Conservation (phyloP, 257 asterid genomes). For the Anisodus tanguticus region DNA sequence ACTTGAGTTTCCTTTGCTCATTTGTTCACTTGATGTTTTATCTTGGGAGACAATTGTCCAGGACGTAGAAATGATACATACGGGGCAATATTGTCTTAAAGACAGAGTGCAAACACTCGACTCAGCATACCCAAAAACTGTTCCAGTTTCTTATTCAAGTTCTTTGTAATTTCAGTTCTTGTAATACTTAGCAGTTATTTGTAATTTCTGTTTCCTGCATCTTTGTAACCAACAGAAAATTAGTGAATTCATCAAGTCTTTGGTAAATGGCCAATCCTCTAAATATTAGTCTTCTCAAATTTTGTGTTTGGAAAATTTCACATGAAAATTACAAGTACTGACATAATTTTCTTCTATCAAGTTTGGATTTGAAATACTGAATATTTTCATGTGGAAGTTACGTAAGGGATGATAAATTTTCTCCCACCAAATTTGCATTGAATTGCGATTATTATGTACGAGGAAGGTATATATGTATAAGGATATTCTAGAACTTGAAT, state of each 20-base stretch:
- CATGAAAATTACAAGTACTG: not conserved
- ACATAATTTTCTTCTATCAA: not conserved
- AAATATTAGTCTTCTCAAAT: not conserved
- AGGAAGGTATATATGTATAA: not conserved
- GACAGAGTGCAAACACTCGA: too few relatives aligned
- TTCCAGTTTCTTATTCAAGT: too few relatives aligned
- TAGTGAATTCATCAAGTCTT: not conserved
- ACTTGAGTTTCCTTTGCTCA: too few relatives aligned
- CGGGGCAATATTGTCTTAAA: too few relatives aligned
- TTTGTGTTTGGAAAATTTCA: not conserved
- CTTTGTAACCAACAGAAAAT: too few relatives aligned
- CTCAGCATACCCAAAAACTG: too few relatives aligned
- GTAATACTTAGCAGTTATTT: too few relatives aligned
- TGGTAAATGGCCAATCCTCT: not conserved
- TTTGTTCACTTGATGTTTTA: too few relatives aligned
- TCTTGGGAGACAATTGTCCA: too few relatives aligned
- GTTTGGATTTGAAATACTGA: not conserved
- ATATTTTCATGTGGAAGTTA: constrained; percentile 2
- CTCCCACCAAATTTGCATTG: constrained; percentile 12
- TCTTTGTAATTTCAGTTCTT: too few relatives aligned
- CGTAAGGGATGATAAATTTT: not conserved
- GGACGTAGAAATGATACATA: too few relatives aligned
- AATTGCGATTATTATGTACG: not conserved
- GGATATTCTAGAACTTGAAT: not conserved
- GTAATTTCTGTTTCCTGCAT: too few relatives aligned